phyloP scores from a whole-genome alignment of 768 basidiomycete species.

The Psilocybe cubensis region DNA sequence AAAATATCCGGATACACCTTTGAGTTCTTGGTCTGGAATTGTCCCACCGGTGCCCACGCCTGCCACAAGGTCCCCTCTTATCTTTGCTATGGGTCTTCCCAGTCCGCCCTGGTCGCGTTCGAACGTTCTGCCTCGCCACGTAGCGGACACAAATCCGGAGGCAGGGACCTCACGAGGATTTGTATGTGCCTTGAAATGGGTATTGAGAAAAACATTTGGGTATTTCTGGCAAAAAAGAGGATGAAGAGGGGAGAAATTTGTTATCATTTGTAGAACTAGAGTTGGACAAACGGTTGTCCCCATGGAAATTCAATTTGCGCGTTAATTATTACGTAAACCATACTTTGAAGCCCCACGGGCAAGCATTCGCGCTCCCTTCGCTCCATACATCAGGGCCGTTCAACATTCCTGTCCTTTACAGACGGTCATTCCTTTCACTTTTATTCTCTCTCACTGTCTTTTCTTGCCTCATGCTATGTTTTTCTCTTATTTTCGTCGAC shows the following conservation, averaged over 20 bases:
- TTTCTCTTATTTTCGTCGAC: conserved; percentile 21
- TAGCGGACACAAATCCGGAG: conserved; percentile 4
- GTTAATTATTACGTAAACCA: not conserved
- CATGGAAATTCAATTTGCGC: conserved; percentile 1
- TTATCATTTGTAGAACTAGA: not conserved
- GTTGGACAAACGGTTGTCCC: not conserved
- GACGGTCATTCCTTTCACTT: conserved; percentile 11
- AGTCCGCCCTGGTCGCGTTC: conserved; percentile 8
- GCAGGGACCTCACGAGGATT: conserved; percentile 4
- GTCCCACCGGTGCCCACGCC: conserved; percentile 13
- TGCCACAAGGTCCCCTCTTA: conserved; percentile 9
- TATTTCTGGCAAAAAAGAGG: conserved; percentile 16
- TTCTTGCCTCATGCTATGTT: conserved; percentile 19
- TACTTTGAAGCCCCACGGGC: not conserved
- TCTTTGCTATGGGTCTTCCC: conserved; percentile 9
- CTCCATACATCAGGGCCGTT: conserved; percentile 1
- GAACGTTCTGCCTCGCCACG: conserved; percentile 10
- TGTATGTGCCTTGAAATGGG: conserved; percentile 15
- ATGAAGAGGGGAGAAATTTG: not conserved
- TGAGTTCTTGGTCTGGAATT: conserved; percentile 7
- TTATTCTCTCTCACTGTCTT: conserved; percentile 9
- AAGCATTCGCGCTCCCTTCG: not conserved
- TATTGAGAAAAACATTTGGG: conserved; percentile 13
- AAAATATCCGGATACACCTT: conserved; percentile 13
- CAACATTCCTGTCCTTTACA: conserved; percentile 10